Evolutionary conservation across 179 eudicot genomes (phyloP), one percentile per base, ranked within the genome.

Genomic region (Vitellaria paradoxa): DNA sequence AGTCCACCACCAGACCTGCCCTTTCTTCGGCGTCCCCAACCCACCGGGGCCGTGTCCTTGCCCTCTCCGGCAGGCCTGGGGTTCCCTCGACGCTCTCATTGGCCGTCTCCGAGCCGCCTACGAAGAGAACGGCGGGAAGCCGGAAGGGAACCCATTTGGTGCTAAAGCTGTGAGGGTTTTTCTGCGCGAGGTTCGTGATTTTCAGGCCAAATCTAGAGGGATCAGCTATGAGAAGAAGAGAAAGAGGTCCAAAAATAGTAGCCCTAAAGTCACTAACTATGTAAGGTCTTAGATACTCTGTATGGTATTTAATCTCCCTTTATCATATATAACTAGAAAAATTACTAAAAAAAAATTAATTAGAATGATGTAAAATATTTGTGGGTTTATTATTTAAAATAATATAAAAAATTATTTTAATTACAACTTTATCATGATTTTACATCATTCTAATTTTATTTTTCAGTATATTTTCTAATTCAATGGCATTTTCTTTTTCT

Each of bases 41-140:
- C 91, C 91, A 1, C 93, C 93, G 2, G 87, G 84, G 26, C 88
- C 93, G 0, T 89, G 93, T 81, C 84, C 89, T 0, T 89, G 93
- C 81, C 91, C 93, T 15, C 87, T 89, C 10, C 61, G 87, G 40
- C 92, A 89, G 37, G 92, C 92, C 0, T 89, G 92, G 92, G 92
- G 92, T 11, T 85, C 88, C 42, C 89, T 89, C 4, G 92, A 89
- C 67, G 90, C 92, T 1, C 89, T 89, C 80, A 80, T 89, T 23
- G 92, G 92, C 69, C 90, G 92, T 3, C 86, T 89, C 0, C 61
- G 92, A 13, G 92, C 92, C 11, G 92, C 92, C 67, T 89, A 79
- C 69, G 92, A 89, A 46, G 92, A 89, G 66, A 80, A 88, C 60
- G 93, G 93, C 0, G 93, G 92, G 17, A 78, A 78, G 42, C 86